Base-by-base conservation (phyloP, 768 basidiomycete species). In the Tephrocybe sp. region DNA sequence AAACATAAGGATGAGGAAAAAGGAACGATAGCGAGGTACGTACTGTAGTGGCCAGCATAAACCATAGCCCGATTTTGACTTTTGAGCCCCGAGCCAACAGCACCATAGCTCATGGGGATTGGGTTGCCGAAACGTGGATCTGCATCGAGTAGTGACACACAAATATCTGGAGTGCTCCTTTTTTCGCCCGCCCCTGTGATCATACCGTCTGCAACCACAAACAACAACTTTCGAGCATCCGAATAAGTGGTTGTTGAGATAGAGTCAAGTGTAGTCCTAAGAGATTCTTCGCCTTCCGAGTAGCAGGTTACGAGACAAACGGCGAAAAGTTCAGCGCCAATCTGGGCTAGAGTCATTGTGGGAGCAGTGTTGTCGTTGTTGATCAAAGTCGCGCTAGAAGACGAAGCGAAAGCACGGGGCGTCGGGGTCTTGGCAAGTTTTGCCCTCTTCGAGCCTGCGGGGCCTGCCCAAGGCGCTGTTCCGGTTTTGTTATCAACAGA, bases 31-130 rank as follows among this genome's bases (percentile, higher is more conserved):
- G 36, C 24, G 22, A 21, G 28, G 22, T 26, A 80, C 92, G 64
- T 66, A 95, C 93, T 90, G 69, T 98, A 98, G 74, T 99, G 96
- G n/a, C 97, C 97, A 44, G 97, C 97, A 74, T 99, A 98, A 16
- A 98, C 90, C 91, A 97, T 91, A 6, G 96, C 96, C 47, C 93
- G 80, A 60, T 99, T 99, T 64, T 94, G 86, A 45, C 78, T 79
- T 74, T 98, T 98, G 16, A 83, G 70, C 2, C 97, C 96, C 8
- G 87, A 82, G 2, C 93, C 97, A 24, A 99, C 92, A 2, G 97
- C 90, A 48, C 79, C 70, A 63, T 98, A 99, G 54, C 79, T 85
- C 95, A 98, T 96, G 4, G 96, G 92, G 37, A 83, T 83, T 2
- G 97, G 97, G 60, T 97, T 93, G 21, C 96, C 97, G 61, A 98